Conservation (phyloP, 306 rosid genomes). For the Dalbergia cultrata region DNA sequence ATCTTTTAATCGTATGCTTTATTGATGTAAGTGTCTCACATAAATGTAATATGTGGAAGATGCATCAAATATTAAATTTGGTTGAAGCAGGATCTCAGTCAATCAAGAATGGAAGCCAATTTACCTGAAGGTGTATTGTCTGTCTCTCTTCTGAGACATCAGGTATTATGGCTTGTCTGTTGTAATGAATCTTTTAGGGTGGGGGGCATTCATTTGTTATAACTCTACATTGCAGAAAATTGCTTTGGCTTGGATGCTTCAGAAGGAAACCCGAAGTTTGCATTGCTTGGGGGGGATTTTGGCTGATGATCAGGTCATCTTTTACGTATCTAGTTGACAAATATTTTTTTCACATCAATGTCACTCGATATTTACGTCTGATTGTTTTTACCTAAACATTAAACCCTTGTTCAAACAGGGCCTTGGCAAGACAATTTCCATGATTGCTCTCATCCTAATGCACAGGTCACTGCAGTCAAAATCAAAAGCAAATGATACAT, state of each 20-base stretch:
- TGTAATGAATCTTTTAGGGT: not conserved
- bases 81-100: slow-evolving; percentile 84
- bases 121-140: slow-evolving; percentile 87
- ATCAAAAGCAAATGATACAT: slow-evolving; percentile 65
- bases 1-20: slow-evolving; percentile 38
- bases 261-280: slow-evolving; percentile 91
- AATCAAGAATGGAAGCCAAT: slow-evolving; percentile 71
- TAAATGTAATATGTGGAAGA: slow-evolving; percentile 19
- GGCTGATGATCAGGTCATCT: slow-evolving; percentile 96
- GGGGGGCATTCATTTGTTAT: slow-evolving; percentile 31
- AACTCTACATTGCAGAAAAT: slow-evolving; percentile 73
- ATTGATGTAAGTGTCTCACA: slow-evolving; percentile 12
- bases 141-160: slow-evolving; percentile 91
- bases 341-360: slow-evolving; percentile 30
- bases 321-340: slow-evolving; percentile 15
- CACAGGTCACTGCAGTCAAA: slow-evolving; percentile 72
- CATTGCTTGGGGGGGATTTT: slow-evolving; percentile 98
- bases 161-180: slow-evolving; percentile 64
- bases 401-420: slow-evolving; percentile 70
- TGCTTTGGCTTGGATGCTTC: slow-evolving; percentile 97
- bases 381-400: slow-evolving; percentile 33
- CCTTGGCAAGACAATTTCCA: slow-evolving; percentile 97
- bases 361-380: slow-evolving; percentile 24
- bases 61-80: slow-evolving; percentile 42
- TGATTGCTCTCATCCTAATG: slow-evolving; percentile 91